Percentiles rank a stretch among this genome's conserved stretches.
These are phyloP conservation scores for Cercospora sesami DNA, from an alignment of 2,329 filamentous ascomycete species.

Conservation along the genomic window DNA sequence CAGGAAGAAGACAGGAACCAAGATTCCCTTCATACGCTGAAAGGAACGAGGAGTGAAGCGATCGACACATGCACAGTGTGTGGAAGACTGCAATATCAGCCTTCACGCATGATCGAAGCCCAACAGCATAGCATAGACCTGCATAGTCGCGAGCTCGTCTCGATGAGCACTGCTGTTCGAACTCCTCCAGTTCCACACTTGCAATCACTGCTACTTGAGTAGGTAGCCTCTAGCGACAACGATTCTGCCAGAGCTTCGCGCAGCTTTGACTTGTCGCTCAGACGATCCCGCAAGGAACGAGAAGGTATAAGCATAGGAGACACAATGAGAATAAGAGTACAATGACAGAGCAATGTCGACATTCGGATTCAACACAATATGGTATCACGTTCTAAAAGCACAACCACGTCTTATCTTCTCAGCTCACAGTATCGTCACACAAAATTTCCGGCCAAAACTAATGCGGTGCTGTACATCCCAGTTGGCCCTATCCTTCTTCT, in stretches of 20 bases:
- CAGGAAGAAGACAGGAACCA: constrained; percentile 66
- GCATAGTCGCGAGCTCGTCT: neutral
- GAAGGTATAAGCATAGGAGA: neutral
- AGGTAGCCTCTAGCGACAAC: neutral
- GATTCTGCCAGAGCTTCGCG: neutral
- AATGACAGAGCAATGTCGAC: neutral
- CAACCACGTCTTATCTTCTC: neutral
- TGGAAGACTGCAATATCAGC: neutral
- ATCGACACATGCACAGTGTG: neutral
- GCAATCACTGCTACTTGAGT: neutral
- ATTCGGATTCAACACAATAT: neutral
- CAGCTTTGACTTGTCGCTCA: neutral
- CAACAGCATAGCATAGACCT: neutral
- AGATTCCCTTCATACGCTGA: constrained; percentile 71
- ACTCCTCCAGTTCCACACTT: neutral
- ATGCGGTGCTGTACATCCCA: neutral
- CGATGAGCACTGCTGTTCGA: neutral
- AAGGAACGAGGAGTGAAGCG: neutral
- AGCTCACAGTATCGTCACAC: neutral
- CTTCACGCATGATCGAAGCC: neutral
- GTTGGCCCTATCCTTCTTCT: neutral
- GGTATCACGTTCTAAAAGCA: neutral
- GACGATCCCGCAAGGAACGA: neutral
- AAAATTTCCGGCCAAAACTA: neutral
- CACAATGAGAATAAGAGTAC: neutral